These are phyloP conservation scores for Annulohypoxylon stygium DNA, from an alignment of 495 filamentous ascomycete genomes.

Conservation along the genomic window DNA sequence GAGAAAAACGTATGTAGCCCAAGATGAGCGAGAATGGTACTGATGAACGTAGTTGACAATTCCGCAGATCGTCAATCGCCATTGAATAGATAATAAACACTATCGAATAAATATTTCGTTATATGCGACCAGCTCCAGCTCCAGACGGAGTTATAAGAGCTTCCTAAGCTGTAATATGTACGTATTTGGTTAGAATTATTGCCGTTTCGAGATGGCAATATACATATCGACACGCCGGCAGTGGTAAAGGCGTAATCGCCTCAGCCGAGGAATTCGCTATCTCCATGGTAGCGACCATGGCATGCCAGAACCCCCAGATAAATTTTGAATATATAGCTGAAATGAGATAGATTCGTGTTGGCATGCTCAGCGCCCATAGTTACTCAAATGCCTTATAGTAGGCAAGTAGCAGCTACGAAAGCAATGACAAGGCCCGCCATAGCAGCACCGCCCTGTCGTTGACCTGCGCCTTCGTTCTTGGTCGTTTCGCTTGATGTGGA, in stretches of 20 bases:
- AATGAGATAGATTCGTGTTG: slow-evolving; percentile 13
- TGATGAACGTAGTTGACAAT: slow-evolving; percentile 29
- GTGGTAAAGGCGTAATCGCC: background rate
- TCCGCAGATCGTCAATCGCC: slow-evolving; percentile 19
- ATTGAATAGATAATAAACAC: slow-evolving; percentile 44
- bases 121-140: slow-evolving; percentile 38
- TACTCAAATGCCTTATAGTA: slow-evolving; percentile 49
- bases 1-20: slow-evolving; percentile 31
- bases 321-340: slow-evolving; percentile 15
- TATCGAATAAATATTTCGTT: slow-evolving; percentile 44
- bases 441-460: slow-evolving; percentile 56
- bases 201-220: slow-evolving; percentile 8
- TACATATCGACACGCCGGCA: slow-evolving; percentile 22
- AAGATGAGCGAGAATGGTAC: slow-evolving; percentile 35
- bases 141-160: slow-evolving; percentile 11
- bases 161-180: slow-evolving; percentile 27
- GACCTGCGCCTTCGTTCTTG: slow-evolving; percentile 56
- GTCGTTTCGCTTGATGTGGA: slow-evolving; percentile 39
- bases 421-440: slow-evolving; percentile 63
- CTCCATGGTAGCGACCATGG: background rate
- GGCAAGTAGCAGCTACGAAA: slow-evolving; percentile 59
- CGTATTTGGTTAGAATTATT: slow-evolving; percentile 6
- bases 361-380: background rate
- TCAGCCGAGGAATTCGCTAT: background rate
- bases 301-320: background rate